Evolutionary conservation across 1,139 yeast species (phyloP).

Genomic region (Hemisphaericaspora xylanilytica): DNA sequence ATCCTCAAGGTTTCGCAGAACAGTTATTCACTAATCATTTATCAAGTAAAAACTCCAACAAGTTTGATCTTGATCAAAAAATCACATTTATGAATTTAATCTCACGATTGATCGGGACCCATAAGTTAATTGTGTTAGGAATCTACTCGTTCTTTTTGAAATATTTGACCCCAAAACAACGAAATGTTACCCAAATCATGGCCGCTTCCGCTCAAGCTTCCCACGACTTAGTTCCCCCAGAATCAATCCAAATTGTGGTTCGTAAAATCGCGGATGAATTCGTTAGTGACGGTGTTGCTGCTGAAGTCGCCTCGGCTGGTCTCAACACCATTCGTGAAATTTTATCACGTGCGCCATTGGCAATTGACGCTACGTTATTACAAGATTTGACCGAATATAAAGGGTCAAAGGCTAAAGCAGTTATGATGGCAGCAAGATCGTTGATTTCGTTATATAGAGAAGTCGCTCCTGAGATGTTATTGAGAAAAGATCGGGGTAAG

Average conservation of each 20-base stretch:
- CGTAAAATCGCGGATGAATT: conserved; percentile 95
- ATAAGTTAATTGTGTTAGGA: conserved; percentile 86
- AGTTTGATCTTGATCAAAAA: conserved; percentile 82
- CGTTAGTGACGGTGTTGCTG: conserved; percentile 96
- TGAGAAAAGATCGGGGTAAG: conserved; percentile 89
- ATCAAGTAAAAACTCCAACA: conserved; percentile 61
- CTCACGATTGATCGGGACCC: conserved; percentile 89
- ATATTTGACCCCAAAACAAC: conserved; percentile 90
- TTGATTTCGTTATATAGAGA: conserved; percentile 84
- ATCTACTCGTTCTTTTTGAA: conserved; percentile 84
- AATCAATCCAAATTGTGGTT: conserved; percentile 71
- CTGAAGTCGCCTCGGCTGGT: conserved; percentile 98
- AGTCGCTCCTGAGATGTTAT: conserved; percentile 93
- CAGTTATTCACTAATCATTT: conserved; percentile 69
- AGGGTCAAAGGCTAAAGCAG: conserved; percentile 91
- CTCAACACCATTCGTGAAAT: conserved; percentile 92
- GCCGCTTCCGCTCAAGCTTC: conserved; percentile 97
- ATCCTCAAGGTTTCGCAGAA: conserved; percentile 98
- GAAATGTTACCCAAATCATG: conserved; percentile 91
- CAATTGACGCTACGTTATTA: conserved; percentile 79
- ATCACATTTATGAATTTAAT: conserved; percentile 82
- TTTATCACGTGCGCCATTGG: conserved; percentile 87
- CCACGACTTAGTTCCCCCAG: conserved; percentile 97
- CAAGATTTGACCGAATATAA: conserved; percentile 89
- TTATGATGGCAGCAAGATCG: conserved; percentile 92